Evolutionary conservation across 805 yeast species (phyloP).

Genomic region (Candida michaelii): DNA sequence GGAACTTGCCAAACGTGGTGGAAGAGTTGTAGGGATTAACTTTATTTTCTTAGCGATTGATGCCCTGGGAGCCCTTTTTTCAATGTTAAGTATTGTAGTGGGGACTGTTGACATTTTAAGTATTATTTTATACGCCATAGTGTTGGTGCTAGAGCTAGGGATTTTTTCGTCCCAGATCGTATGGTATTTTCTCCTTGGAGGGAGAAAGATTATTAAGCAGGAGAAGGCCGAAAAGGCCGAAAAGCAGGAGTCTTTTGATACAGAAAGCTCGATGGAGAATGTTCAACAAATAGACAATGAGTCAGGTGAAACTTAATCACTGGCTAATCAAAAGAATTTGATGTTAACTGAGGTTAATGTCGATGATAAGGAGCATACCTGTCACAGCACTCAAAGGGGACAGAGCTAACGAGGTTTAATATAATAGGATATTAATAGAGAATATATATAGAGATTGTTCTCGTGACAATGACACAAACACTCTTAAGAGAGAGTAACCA

Average conservation of each 20-base stretch:
- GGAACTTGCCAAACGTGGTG: slow-evolving; percentile 76
- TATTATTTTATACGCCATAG: slow-evolving; percentile 68
- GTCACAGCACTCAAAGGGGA: no score
- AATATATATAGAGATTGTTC: no score
- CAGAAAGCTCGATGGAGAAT: not conserved
- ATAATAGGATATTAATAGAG: no score
- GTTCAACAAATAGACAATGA: no score
- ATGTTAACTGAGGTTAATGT: not conserved
- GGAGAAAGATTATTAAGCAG: slow-evolving; percentile 23
- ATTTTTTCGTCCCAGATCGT: slow-evolving; percentile 66
- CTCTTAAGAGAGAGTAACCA: no score
- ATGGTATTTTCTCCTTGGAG: slow-evolving; percentile 53
- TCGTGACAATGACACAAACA: no score
- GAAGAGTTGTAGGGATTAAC: slow-evolving; percentile 86
- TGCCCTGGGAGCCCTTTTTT: slow-evolving; percentile 75
- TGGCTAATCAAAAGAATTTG: not conserved
- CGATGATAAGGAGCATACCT: no score
- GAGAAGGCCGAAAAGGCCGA: slow-evolving; percentile 19
- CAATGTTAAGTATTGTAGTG: slow-evolving; percentile 56
- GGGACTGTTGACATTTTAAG: slow-evolving; percentile 78
- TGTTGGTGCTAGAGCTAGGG: slow-evolving; percentile 75
- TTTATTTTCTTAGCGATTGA: slow-evolving; percentile 77
- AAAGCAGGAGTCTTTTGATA: not conserved
- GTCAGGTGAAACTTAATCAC: no score
- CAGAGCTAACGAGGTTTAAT: no score